These are phyloP conservation scores for Withania somnifera DNA, from an alignment of 305 asterid genomes.

Conservation along the genomic window DNA sequence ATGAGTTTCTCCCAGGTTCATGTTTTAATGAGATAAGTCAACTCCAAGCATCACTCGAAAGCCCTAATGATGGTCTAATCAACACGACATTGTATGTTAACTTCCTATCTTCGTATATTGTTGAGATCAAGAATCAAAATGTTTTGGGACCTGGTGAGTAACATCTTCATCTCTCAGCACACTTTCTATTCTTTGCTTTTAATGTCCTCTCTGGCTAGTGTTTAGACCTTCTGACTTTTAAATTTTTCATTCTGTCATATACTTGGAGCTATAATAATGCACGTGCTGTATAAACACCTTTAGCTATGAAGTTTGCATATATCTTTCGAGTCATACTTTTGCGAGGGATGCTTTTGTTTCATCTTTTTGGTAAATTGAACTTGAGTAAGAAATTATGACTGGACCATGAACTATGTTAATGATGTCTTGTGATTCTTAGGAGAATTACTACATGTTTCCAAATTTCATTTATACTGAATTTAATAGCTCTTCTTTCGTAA, in stretches of 20 bases:
- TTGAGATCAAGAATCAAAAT: slow-evolving; percentile 72
- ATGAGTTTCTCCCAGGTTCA: slow-evolving; percentile 88
- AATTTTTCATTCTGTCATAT: neutral
- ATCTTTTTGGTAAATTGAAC: neutral
- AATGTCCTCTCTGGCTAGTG: neutral
- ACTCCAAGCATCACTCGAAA: slow-evolving; percentile 64
- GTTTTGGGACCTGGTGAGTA: slow-evolving; percentile 85
- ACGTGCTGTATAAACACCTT: neutral
- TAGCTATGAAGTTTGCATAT: neutral
- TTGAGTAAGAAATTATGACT: neutral
- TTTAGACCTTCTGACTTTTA: neutral
- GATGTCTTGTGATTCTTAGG: neutral
- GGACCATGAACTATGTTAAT: neutral
- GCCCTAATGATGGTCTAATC: slow-evolving; percentile 56
- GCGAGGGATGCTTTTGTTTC: neutral
- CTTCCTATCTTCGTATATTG: slow-evolving; percentile 76
- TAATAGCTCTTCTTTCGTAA: neutral
- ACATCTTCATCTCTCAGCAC: neutral
- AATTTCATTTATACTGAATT: neutral
- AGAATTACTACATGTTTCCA: neutral
- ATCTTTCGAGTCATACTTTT: neutral
- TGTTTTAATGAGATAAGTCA: slow-evolving; percentile 44
- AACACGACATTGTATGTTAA: slow-evolving; percentile 68
- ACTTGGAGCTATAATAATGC: neutral
- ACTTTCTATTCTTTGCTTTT: slow-evolving; percentile 3